Base-by-base conservation (phyloP, 345 rosid genomes). In the Camelina sativa region DNA sequence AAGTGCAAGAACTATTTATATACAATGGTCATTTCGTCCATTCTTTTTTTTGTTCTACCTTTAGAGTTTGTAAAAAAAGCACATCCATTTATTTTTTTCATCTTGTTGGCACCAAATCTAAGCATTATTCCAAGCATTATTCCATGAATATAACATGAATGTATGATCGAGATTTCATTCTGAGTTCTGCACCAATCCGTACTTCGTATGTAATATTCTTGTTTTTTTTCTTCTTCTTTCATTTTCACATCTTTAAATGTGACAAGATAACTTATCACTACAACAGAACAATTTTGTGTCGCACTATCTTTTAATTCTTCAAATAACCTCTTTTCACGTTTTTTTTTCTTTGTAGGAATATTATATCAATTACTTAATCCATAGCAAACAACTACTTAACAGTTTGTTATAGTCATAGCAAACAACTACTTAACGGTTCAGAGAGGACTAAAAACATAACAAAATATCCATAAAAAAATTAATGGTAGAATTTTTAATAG, bases 101-200 rank as follows among this genome's bases (percentile, higher is more conserved):
- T 47, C 47, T 54, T 76, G 80, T 40, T 76, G 59, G 71, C 52
- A 69, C 75, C 19, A 63, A 62, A 62, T 76, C 75, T 69, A 62
- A 76, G 60, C 71, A 76, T 44, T 69, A 74, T 74, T 74, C 78
- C 44, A 56, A 48, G 72, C 72, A 74, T 46, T 47, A 76, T 76
- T 76, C 80, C 44, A 62, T 58, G 80, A 76, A 76, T 68, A 76
- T 70, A 63, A 76, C 70, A 70, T 63, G 71, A 62, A 76, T 56
- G 76, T 46, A 70, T 76, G 75, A 63, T 54, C 60, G 66, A 70
- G 66, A 76, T 63, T 70, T 76, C 66, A 70, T 63, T 69, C 44
- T 63, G 56, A 55, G 53, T 17, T 69, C 60, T 76, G 61, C 60
- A 69, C 65, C 71, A 63, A 19, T 70, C 80, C 71, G 60, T 76